phyloP scores from a whole-genome alignment of 1,139 yeast genomes.

The Trichomonascaceae sp. region DNA sequence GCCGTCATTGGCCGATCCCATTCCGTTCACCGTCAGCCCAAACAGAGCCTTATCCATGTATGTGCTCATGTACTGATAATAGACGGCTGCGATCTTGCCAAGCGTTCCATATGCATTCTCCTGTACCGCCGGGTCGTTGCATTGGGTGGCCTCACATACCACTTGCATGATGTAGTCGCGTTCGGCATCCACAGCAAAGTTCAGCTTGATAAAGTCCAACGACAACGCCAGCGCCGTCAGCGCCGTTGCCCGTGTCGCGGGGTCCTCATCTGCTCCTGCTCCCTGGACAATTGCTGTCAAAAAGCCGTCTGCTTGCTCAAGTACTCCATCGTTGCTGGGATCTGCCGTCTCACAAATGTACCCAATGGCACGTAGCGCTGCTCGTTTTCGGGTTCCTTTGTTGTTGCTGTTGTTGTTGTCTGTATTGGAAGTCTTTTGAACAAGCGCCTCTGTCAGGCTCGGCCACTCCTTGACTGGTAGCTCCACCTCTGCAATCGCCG shows the following conservation, averaged over 20 bases:
- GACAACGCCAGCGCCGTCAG: constrained; percentile 85
- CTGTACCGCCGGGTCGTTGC: constrained; percentile 67
- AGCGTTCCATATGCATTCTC: constrained; percentile 94
- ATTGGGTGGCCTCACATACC: constrained; percentile 96
- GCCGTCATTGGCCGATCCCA: constrained; percentile 74
- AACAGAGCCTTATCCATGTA: constrained; percentile 96
- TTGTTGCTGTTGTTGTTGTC: constrained; percentile 72
- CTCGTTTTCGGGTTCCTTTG: constrained; percentile 68
- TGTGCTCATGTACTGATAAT: constrained; percentile 79
- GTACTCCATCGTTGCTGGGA: constrained; percentile 66
- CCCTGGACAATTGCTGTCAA: constrained; percentile 95
- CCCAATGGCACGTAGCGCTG: constrained; percentile 81
- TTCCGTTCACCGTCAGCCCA: constrained; percentile 80
- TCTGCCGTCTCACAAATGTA: constrained; percentile 93
- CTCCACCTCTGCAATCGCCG: constrained; percentile 92
- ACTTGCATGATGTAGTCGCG: constrained; percentile 97
- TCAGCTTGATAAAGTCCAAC: constrained; percentile 73
- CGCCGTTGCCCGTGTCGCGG: constrained; percentile 74
- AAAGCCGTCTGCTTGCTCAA: constrained; percentile 80
- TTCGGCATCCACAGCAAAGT: constrained; percentile 88
- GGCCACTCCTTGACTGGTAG: constrained; percentile 84
- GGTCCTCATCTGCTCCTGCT: constrained; percentile 69
- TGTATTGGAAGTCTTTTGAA: too few relatives aligned
- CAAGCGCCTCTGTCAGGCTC: constrained; percentile 67
- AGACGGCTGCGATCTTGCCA: constrained; percentile 81